Evolutionary conservation across 1,284 basidiomycete genomes (phyloP), one percentile per base, ranked within the genome.

Genomic region (Singerocomus rubriflavus): DNA sequence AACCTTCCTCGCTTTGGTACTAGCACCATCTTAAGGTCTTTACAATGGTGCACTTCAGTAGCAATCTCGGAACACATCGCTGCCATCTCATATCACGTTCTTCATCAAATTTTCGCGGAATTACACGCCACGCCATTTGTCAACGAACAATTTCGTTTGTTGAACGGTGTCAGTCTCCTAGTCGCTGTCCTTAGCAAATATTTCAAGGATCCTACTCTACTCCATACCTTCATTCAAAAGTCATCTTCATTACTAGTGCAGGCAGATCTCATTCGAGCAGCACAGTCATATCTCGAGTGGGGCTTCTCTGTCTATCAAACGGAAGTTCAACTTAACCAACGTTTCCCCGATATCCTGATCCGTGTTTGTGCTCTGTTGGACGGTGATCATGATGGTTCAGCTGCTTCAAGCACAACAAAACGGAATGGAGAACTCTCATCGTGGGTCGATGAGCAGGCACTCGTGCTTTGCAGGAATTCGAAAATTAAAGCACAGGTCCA

Each of bases 111-210:
- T 9, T 83, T 96, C 56, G 75, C 84, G 7, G 75, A 77, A 35
- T 72, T 94, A 27, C 78, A 88, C 52, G 68, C 72, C 3, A 82
- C 84, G 0, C 84, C 84, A n/a, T 76, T 98, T 37, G 78, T 96
- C 55, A 91, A 92, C 63, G 92, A 97, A 62, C 92, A 97, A 66
- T 69, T 85, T 39, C 83, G 94, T 6, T 72, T 88, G 29, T 66
- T 95, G 30, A 85, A 91, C 49, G 80, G 84, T 1, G 71, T 97
- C 25, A 82, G 81, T 17, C 66, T 96, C 13, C 84, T 89, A 76
- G 74, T 92, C 26, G 75, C 91, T 2, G 73, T 78, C 25, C 78
- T 81, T 50, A 62, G 72, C 39, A 61, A 71, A 32, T 75, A 81
- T 38, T 85, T 92, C 60, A 64, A 71, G 16, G 76, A 87, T 54